Percentiles rank a stretch among this genome's conserved stretches.
phyloP scores from a whole-genome alignment of 2,329 filamentous ascomycete species.

The Sporothrix luriei region DNA sequence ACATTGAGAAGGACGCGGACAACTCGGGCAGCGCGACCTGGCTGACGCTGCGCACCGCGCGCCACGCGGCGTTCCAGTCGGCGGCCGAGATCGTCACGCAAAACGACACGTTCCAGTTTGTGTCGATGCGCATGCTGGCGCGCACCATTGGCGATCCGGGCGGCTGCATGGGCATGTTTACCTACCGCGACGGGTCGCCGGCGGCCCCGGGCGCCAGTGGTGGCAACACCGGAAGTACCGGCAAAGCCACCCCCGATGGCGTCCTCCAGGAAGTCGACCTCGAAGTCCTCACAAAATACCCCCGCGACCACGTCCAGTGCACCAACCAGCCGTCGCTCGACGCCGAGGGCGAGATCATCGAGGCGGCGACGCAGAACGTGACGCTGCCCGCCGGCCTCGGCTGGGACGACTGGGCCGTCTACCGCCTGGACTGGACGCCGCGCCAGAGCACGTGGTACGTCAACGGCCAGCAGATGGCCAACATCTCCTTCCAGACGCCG shows the following conservation, averaged over 20 bases:
- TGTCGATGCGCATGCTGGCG: slow-evolving; percentile 55
- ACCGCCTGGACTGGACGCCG: slow-evolving; percentile 63
- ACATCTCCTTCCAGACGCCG: slow-evolving; percentile 59
- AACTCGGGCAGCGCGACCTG: slow-evolving; percentile 46
- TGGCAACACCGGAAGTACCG: too few relatives aligned
- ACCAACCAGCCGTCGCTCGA: slow-evolving; percentile 63
- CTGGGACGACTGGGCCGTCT: slow-evolving; percentile 61
- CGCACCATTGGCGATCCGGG: slow-evolving; percentile 53
- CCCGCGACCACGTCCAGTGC: slow-evolving; percentile 53
- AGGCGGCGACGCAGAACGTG: slow-evolving; percentile 52
- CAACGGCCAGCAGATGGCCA: slow-evolving; percentile 53
- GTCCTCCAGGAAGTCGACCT: slow-evolving; percentile 55
- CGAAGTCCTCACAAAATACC: slow-evolving; percentile 55
- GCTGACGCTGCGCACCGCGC: slow-evolving; percentile 53
- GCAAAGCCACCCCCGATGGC: too few relatives aligned
- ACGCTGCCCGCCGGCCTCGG: slow-evolving; percentile 48
- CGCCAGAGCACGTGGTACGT: slow-evolving; percentile 59
- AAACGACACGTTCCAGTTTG: slow-evolving; percentile 44
- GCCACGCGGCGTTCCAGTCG: slow-evolving; percentile 50
- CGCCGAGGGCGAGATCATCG: slow-evolving; percentile 49
- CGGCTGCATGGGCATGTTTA: slow-evolving; percentile 58
- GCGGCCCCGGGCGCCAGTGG: not conserved
- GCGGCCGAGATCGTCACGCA: slow-evolving; percentile 53
- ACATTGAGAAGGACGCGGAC: slow-evolving; percentile 50
- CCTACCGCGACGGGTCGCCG: slow-evolving; percentile 45